These are phyloP conservation scores for Pisolithus microcarpus DNA, from an alignment of 768 basidiomycete species.

Conservation along the genomic window DNA sequence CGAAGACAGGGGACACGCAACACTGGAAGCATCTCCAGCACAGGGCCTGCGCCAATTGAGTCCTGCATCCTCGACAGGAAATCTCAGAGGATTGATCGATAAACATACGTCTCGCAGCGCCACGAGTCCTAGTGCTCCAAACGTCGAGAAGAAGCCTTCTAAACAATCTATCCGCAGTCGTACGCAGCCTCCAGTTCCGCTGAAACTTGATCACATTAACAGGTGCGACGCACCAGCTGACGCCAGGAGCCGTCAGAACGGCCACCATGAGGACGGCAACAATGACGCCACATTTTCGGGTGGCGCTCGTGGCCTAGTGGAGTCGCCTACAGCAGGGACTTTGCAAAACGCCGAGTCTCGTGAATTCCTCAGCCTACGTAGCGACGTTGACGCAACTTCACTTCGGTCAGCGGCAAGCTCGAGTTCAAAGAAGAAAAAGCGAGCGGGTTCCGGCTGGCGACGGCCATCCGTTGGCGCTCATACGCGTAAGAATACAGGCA, in stretches of 20 bases:
- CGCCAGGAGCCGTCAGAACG: slow-evolving; percentile 6
- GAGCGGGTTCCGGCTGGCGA: not conserved
- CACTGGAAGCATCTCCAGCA: slow-evolving; percentile 8
- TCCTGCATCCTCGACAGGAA: slow-evolving; percentile 27
- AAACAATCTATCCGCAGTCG: slow-evolving; percentile 19
- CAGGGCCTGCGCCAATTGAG: slow-evolving; percentile 16
- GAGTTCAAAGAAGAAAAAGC: slow-evolving; percentile 18
- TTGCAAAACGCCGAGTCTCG: slow-evolving; percentile 11
- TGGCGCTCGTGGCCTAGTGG: slow-evolving; percentile 6
- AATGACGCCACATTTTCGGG: not conserved
- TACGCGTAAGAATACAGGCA: slow-evolving; percentile 40
- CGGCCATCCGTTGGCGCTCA: slow-evolving; percentile 9
- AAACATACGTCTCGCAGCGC: slow-evolving; percentile 7
- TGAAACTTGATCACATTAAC: slow-evolving; percentile 14
- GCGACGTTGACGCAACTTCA: slow-evolving; percentile 22
- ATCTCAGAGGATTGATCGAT: slow-evolving; percentile 23
- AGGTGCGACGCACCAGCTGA: slow-evolving; percentile 7
- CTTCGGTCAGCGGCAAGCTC: slow-evolving; percentile 21
- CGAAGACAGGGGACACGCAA: slow-evolving; percentile 13
- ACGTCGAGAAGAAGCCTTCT: slow-evolving; percentile 12
- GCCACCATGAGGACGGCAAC: slow-evolving; percentile 17
- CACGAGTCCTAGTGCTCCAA: slow-evolving; percentile 3
- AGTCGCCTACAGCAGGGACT: slow-evolving; percentile 16
- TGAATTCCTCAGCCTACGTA: slow-evolving; percentile 9
- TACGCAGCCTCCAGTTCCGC: slow-evolving; percentile 25